Conservation (phyloP, 2,329 filamentous ascomycete genomes). For the Fusarium torreyae region DNA sequence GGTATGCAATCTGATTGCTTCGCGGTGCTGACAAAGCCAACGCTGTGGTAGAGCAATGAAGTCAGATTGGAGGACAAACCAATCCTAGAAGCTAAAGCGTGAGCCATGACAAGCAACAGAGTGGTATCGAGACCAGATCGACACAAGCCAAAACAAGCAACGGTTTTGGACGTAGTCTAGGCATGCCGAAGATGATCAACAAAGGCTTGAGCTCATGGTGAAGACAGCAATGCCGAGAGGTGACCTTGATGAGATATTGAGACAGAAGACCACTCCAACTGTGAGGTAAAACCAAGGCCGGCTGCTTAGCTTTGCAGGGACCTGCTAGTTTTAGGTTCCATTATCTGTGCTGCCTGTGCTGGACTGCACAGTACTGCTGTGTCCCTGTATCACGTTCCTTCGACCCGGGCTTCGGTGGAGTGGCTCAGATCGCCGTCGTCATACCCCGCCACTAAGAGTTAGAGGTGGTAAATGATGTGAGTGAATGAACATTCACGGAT, state of each 20-base stretch:
- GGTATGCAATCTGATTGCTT: slow-evolving; percentile 33
- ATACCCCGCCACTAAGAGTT: slow-evolving; percentile 44
- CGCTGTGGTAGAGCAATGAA: slow-evolving; percentile 18
- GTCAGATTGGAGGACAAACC: slow-evolving; percentile 14
- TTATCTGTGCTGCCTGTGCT: neutral
- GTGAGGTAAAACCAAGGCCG: too few species aligned
- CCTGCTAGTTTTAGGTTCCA: neutral
- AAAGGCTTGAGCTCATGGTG: too few species aligned
- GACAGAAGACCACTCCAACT: neutral
- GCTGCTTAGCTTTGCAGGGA: too few species aligned
- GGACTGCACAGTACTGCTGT: slow-evolving; percentile 14
- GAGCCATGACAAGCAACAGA: neutral
- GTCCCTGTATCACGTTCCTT: slow-evolving; percentile 42
- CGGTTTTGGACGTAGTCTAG: neutral
- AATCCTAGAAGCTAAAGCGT: neutral
- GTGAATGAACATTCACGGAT: slow-evolving; percentile 5
- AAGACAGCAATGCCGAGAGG: too few species aligned
- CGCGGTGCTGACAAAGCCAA: slow-evolving; percentile 37
- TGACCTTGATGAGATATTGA: slow-evolving; percentile 3
- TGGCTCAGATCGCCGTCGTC: slow-evolving; percentile 44
- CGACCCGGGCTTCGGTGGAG: slow-evolving; percentile 41
- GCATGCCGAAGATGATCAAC: too few species aligned
- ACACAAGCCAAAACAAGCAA: neutral
- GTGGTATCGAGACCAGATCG: slow-evolving; percentile 4
- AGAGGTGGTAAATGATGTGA: slow-evolving; percentile 16